These are phyloP conservation scores for Trypanosoma congolense DNA, from an alignment of 208 protist species.

Conservation along the genomic window DNA sequence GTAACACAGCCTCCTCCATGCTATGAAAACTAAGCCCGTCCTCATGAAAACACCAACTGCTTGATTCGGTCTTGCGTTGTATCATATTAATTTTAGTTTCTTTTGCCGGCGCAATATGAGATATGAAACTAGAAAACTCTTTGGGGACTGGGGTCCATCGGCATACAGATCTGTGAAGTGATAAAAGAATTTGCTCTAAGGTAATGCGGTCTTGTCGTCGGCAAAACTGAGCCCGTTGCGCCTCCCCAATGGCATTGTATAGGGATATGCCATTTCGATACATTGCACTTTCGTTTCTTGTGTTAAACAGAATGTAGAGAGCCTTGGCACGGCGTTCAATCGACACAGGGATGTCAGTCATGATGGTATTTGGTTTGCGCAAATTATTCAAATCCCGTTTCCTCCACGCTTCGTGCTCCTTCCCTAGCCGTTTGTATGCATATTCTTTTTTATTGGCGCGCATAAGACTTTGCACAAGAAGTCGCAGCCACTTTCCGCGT, in stretches of 20 bases:
- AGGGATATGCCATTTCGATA: conserved; percentile 19
- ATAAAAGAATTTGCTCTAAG: conserved; percentile 45
- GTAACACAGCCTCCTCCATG: conserved; percentile 53
- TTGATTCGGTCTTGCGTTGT: conserved; percentile 29
- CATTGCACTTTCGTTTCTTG: background rate
- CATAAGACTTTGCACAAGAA: conserved; percentile 50
- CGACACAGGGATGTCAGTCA: conserved; percentile 24
- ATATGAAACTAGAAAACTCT: conserved; percentile 19
- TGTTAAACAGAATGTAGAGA: conserved; percentile 56
- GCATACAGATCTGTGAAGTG: conserved; percentile 30
- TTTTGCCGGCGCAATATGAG: conserved; percentile 15
- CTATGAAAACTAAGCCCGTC: conserved; percentile 14
- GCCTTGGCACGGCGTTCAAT: conserved; percentile 63
- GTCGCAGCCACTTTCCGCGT: conserved; percentile 57
- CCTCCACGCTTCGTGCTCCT: conserved; percentile 33
- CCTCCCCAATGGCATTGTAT: conserved; percentile 62
- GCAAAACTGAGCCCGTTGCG: conserved; percentile 44
- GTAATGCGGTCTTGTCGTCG: conserved; percentile 50
- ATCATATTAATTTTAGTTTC: conserved; percentile 17
- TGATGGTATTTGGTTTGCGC: conserved; percentile 1
- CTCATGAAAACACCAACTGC: conserved; percentile 37
- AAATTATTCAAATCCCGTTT: conserved; percentile 2
- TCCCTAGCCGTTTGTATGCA: conserved; percentile 47
- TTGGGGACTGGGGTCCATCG: conserved; percentile 66
- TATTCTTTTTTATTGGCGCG: conserved; percentile 40